Evolutionary conservation across 2,329 filamentous ascomycete species (phyloP).

Genomic region (Stemphylium vesicarium): DNA sequence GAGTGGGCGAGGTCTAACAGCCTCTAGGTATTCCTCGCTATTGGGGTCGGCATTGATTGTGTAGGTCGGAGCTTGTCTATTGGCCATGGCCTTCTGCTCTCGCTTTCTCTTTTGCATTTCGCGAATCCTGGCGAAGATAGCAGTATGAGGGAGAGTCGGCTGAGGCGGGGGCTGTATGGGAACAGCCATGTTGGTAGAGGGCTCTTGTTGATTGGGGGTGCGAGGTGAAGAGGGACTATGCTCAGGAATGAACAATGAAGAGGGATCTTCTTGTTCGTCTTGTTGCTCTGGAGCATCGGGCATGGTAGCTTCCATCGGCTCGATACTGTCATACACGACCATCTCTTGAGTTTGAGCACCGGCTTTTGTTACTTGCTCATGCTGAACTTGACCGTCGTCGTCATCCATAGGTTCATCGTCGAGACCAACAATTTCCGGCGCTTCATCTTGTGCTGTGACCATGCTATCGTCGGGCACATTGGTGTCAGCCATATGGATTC

Average conservation of each 20-base stretch:
- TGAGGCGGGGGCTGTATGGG: constrained; percentile 1
- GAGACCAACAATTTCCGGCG: background rate
- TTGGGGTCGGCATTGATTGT: constrained; percentile 1
- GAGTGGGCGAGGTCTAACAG: constrained; percentile 8
- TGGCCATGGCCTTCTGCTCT: constrained; percentile 8
- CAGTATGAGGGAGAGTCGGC: background rate
- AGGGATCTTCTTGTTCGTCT: constrained; percentile 1
- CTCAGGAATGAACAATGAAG: constrained; percentile 26
- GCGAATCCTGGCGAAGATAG: constrained; percentile 16
- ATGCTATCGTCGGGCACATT: background rate
- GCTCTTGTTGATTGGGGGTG: background rate
- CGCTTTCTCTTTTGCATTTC: constrained; percentile 14
- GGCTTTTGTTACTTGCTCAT: background rate
- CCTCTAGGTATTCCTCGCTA: constrained; percentile 25
- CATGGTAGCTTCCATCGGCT: too few relatives aligned
- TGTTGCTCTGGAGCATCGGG: background rate
- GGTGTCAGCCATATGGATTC: constrained; percentile 4
- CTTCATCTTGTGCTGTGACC: constrained; percentile 1
- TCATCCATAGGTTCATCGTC: background rate
- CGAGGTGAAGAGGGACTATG: background rate
- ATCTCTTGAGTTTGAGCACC: too few relatives aligned
- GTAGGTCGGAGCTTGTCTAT: background rate
- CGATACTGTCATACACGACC: too few relatives aligned
- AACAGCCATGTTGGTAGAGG: background rate
- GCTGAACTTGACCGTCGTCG: background rate